Evolutionary conservation across 1,284 basidiomycete species (phyloP), one percentile per base, ranked within the genome.

Genomic region (Ceratobasidium sp.): DNA sequence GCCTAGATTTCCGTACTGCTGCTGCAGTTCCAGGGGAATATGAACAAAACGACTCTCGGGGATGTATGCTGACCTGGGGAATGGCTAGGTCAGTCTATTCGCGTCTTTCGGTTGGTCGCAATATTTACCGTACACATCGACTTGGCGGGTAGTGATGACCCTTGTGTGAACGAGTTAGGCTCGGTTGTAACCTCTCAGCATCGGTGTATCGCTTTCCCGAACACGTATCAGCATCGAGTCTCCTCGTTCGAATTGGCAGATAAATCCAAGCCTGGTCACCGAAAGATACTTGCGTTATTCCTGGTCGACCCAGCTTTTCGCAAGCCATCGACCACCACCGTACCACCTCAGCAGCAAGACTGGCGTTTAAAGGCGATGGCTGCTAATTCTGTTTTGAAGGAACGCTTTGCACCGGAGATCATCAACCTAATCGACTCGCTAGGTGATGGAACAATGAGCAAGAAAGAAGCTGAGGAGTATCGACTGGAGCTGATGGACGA

Each of bases 221-320:
- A 86, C 71, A 77, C 83, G 41, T 81, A 83, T 46, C 85, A 85
- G 75, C 84, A 86, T 73, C 79, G 79, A 35, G 82, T 86, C 28
- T 78, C 50, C 80, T 80, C 82, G 0, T 86, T 86, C 77, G 73
- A 78, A 50, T 82, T 87, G 8, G 77, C 70, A 4, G 84, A 87
- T 72, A 78, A 78, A 0, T 79, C 82, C 4, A 82, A 82, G 67
- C 82, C 83, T 0, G 86, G 85, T 0, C 82, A 85, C 70, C 80
- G 84, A 41, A 86, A 85, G 76, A 84, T 87, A 46, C 76, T 87
- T 7, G 83, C 83, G 0, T 78, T 87, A 21, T 87, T 85, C 78
- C 81, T 87, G 14, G 83, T 86, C 44, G 84, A 87, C 76, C 85
- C 86, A 0, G 79, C 83, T 62, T 78, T 82, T 16, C 77, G 47